A percentile compares a stretch with the other conserved stretches of the same genome.
phyloP scores from a whole-genome alignment of 208 protist genomes.

The Leishmania mexicana region DNA sequence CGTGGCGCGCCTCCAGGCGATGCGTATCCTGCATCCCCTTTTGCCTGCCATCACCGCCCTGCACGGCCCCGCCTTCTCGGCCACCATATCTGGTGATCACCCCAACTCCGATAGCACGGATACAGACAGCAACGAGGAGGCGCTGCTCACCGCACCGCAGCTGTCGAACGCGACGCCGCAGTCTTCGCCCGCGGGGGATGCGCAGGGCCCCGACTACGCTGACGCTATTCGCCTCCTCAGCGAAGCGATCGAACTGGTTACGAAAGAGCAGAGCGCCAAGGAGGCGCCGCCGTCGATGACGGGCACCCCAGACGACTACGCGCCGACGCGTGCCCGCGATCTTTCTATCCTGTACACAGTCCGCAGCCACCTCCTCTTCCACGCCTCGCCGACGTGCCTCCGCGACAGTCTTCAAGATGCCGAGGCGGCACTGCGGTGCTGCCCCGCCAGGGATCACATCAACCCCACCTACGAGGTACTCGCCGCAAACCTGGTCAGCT shows the following conservation, averaged over 20 bases:
- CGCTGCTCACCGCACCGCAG: constrained; percentile 8
- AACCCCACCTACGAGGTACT: constrained; percentile 34
- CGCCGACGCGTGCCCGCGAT: constrained; percentile 17
- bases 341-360: constrained; percentile 36
- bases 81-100: not conserved
- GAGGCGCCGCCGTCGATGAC: not conserved
- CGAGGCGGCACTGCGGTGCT: constrained; percentile 24
- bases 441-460: constrained; percentile 18
- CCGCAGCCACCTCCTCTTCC: constrained; percentile 33
- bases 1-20: constrained; percentile 25
- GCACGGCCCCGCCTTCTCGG: not conserved
- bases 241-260: constrained; percentile 9
- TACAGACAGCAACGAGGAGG: not conserved
- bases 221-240: constrained; percentile 16
- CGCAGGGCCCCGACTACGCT: constrained; percentile 9
- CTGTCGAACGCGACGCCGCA: constrained; percentile 8
- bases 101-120: constrained; percentile 11
- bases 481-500: constrained; percentile 26
- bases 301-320: not conserved
- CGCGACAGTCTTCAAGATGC: constrained; percentile 27
- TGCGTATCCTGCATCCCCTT: constrained; percentile 31
- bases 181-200: not conserved
- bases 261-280: not conserved
- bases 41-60: constrained; percentile 19
- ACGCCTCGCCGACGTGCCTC: constrained; percentile 21